Evolutionary conservation across 306 rosid species (phyloP).

Genomic region (Pachyrhizus erosus): DNA sequence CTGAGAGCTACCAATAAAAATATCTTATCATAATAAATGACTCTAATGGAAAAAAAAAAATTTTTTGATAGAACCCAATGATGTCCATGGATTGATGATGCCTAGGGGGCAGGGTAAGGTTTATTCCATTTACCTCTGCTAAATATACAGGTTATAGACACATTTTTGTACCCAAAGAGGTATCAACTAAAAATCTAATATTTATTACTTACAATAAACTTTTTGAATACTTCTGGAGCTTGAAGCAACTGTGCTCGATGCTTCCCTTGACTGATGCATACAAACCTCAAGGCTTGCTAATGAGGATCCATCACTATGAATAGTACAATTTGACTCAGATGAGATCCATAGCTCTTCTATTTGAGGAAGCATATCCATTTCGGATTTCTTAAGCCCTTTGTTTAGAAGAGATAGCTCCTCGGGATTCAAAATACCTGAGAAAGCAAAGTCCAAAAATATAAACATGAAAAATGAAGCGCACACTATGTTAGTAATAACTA

Average conservation of each 20-base stretch:
- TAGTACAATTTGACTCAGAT: constrained; percentile 44
- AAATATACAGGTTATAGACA: background rate
- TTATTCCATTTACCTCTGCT: background rate
- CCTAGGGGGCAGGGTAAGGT: background rate
- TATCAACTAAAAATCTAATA: background rate
- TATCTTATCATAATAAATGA: background rate
- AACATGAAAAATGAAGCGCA: background rate
- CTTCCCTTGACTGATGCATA: constrained; percentile 23
- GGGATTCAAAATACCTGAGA: constrained; percentile 65
- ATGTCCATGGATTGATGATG: background rate
- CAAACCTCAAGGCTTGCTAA: constrained; percentile 59
- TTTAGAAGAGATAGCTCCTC: constrained; percentile 63
- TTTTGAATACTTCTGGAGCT: constrained; percentile 43
- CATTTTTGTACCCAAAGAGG: background rate
- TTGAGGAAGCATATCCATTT: constrained; percentile 34
- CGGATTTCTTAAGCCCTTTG: constrained; percentile 55
- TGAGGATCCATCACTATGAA: constrained; percentile 51
- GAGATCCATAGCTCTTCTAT: constrained; percentile 55
- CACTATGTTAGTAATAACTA: background rate
- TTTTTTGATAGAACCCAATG: background rate
- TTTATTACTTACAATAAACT: constrained; percentile 7
- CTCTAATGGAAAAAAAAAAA: background rate
- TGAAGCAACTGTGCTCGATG: constrained; percentile 15
- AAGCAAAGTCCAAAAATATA: background rate
- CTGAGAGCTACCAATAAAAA: background rate